Percentiles rank a stretch among this genome's conserved stretches.
phyloP scores from a whole-genome alignment of 2,329 filamentous ascomycete species.

The Neofusicoccum laricinum region DNA sequence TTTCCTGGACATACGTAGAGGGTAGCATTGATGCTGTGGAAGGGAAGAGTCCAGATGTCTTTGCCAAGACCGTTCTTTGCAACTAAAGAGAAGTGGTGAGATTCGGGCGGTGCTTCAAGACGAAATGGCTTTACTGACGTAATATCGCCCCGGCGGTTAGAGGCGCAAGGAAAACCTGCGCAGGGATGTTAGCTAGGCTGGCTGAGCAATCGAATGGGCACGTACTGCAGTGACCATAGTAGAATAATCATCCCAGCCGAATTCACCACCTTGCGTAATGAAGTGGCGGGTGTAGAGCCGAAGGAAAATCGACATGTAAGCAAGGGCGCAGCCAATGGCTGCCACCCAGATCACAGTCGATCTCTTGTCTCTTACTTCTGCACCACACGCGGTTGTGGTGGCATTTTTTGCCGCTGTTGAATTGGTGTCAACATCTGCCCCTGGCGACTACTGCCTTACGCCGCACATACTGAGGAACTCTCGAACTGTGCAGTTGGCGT shows the following conservation, averaged over 20 bases:
- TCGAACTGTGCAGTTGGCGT: not conserved
- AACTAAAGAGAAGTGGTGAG: not conserved
- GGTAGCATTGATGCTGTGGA: not conserved
- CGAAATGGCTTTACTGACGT: not conserved
- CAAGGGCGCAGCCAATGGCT: not conserved
- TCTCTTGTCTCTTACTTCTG: not conserved
- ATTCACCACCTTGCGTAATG: not conserved
- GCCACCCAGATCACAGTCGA: not conserved
- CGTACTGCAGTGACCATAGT: not conserved
- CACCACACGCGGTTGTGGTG: not conserved
- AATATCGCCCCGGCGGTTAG: not conserved
- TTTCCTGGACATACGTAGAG: not conserved
- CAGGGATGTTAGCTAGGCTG: not conserved
- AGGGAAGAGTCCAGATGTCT: not conserved
- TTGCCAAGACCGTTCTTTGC: not conserved
- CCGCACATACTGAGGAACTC: not conserved
- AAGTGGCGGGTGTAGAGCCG: not conserved
- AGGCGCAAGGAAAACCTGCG: not conserved
- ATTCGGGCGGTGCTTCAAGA: not conserved
- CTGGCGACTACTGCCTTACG: not conserved
- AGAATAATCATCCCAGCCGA: not conserved
- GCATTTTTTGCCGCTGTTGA: not conserved
- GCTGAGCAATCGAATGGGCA: not conserved
- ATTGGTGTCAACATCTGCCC: too few relatives aligned
- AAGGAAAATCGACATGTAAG: not conserved